Evolutionary conservation across 2,329 filamentous ascomycete species (phyloP), one percentile per base, ranked within the genome.

Genomic region (Fusarium multiceps): DNA sequence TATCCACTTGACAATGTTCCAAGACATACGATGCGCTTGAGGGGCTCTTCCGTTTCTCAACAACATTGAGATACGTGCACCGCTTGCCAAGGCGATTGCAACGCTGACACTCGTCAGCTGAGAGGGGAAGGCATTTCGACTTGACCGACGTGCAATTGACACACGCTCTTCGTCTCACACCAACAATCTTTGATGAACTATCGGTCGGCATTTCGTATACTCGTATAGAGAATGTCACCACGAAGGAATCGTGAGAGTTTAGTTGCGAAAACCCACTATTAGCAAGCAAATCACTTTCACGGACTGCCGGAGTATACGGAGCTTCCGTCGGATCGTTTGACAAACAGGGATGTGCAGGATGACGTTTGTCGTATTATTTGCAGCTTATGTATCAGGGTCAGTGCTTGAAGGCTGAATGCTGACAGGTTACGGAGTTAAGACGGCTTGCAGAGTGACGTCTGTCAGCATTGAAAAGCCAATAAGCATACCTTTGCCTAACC

Each of bases 121-220:
- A 64, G 18, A 68, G 50, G 23, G 64, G 64, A 27, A 59, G 20
- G 4, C 65, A 68, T 65, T 68, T 68, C 4, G 65, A 68, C 21
- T 68, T 68, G 23, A 58, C 64, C 14, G 59, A 49, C 3, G 65
- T 68, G 23, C 64, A 68, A 32, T 68, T 68, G 3, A 68, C 51
- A 34, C 65, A 68, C 11, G 65, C 64, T 34, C 65, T 68, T 7
- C 65, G 66, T 40, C 53, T 64, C 3, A 65, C 41, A 21, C 64
- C 48, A 10, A 53, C 27, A 13, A 21, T 4, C 7, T 46, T 64
- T 1, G 59, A 20, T 25, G 50, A 13, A 7, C 9, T n/a, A 18
- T 42, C 28, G n/a, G 59, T 16, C 2, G 45, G 48, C 50, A 64
- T 64, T 46, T 20, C 4, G 10, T 48, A 40, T 41, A 27, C 34